Evolutionary conservation across 768 basidiomycete genomes (phyloP).

Genomic region (Tylopilus rubrobrunneus): DNA sequence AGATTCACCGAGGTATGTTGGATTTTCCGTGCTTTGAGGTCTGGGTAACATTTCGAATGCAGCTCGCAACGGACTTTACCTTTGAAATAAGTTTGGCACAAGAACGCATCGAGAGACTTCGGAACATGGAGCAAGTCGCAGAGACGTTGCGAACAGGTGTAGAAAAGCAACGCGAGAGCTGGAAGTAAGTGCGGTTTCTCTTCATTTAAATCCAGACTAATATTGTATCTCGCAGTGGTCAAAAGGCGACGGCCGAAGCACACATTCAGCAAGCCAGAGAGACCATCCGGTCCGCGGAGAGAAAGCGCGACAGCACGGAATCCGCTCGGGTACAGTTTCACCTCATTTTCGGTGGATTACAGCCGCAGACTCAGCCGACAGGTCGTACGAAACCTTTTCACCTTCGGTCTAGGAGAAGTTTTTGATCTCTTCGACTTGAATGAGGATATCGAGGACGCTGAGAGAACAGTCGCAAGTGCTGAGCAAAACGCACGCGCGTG

Average conservation of each 20-base stretch:
- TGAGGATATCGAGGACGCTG: conserved; percentile 7
- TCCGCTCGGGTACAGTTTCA: conserved; percentile 8
- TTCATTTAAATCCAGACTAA: not conserved
- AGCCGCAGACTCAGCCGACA: not conserved
- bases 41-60: no score
- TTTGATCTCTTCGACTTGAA: conserved; percentile 18
- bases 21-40: no score
- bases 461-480: conserved; percentile 6
- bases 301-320: conserved; percentile 11
- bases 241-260: not conserved
- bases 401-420: conserved; percentile 12
- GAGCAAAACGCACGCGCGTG: not conserved
- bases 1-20: conserved; percentile 2
- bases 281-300: conserved; percentile 10
- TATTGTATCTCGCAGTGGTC: not conserved
- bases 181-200: conserved; percentile 3
- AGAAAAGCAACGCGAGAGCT: conserved; percentile 2
- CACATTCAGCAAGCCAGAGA: conserved; percentile 11
- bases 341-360: not conserved
- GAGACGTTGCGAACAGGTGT: not conserved
- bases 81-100: conserved; percentile 3
- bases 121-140: not conserved
- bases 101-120: not conserved
- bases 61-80: conserved; percentile 14
- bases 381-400: conserved; percentile 13